phyloP scores from a whole-genome alignment of 208 protist species.

The Acanthamoeba divionensis region DNA sequence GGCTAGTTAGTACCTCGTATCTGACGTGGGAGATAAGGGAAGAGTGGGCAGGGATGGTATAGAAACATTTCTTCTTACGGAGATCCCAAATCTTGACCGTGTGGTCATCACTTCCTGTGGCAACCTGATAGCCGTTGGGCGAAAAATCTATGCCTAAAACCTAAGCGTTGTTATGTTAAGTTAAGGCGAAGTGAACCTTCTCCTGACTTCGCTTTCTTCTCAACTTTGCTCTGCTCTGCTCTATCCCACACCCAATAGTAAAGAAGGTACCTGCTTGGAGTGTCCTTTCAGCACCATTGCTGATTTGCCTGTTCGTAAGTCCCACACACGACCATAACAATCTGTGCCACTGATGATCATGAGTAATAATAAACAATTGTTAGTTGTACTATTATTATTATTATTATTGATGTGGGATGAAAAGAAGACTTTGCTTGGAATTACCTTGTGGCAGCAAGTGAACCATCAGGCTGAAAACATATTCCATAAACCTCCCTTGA shows the following conservation, averaged over 20 bases:
- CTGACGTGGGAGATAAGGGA: slow-evolving; percentile 70
- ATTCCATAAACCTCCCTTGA: slow-evolving; percentile 67
- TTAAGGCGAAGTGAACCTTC: too few relatives aligned
- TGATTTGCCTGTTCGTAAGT: slow-evolving; percentile 68
- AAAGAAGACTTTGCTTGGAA: too few relatives aligned
- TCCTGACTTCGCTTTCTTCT: too few relatives aligned
- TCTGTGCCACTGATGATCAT: slow-evolving; percentile 63
- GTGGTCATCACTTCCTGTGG: slow-evolving; percentile 71
- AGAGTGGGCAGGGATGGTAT: slow-evolving; percentile 74
- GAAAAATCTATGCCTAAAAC: slow-evolving; percentile 73
- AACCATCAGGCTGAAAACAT: slow-evolving; percentile 77
- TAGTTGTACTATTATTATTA: too few relatives aligned
- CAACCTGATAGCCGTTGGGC: slow-evolving; percentile 68
- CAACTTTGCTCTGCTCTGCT: too few relatives aligned
- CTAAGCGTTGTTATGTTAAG: neutral
- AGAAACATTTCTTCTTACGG: slow-evolving; percentile 59
- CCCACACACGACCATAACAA: slow-evolving; percentile 71
- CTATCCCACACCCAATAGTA: neutral
- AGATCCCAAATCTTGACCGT: slow-evolving; percentile 77
- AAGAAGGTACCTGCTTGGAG: slow-evolving; percentile 47
- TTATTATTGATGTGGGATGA: too few relatives aligned
- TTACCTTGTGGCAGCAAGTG: slow-evolving; percentile 59
- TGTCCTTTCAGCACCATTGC: slow-evolving; percentile 72
- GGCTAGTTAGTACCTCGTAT: slow-evolving; percentile 44
- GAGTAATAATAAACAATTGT: too few relatives aligned